Base-by-base conservation (phyloP, 352 stramenopile species). In the Aphanomyces invadans region DNA sequence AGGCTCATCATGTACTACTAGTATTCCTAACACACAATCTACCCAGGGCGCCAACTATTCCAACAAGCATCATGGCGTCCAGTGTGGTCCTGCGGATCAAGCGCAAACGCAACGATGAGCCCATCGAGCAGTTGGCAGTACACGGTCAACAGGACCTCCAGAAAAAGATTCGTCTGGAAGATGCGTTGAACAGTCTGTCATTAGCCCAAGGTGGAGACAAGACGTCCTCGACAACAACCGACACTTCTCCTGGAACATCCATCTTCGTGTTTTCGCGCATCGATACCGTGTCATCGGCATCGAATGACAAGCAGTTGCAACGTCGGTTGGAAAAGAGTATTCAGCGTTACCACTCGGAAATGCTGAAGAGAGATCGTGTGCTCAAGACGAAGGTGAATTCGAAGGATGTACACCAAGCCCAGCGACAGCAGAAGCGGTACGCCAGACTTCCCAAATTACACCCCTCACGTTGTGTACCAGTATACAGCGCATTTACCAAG, bases 231-330 rank as follows among this genome's bases (percentile, higher is more conserved):
- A 23, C 78, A 80, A 19, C 88, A 88, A 68, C 78, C 74, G 3
- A 79, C 82, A 59, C 73, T 90, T 15, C 88, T 78, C 25, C 89
- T 80, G 32, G 78, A 66, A 48, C 83, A 89, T 67, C 65, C 32
- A 70, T 75, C 26, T 90, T 92, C 61, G 77, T 93, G 23, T 91
- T 93, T 53, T 91, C 79, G 60, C 85, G 84, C 64, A 91, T 93
- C 25, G 83, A 93, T 62, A 93, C 85, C 11, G 78, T 93, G 75
- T 28, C 60, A 75, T 92, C 49, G 67, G 83, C 36, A 65, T 83
- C 55, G 68, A 67, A 71, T n/a, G 60, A 68, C 0, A 71, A 68
- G 42, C 71, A 77, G 26, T n/a, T 67, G 23, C 60, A 51, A n/a
- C 23, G 25, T 7, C 45, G 60, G 7, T 44, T 67, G 10, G 60